Evolutionary conservation across 331 rosid species (phyloP).

Genomic region (Malus hybrid): DNA sequence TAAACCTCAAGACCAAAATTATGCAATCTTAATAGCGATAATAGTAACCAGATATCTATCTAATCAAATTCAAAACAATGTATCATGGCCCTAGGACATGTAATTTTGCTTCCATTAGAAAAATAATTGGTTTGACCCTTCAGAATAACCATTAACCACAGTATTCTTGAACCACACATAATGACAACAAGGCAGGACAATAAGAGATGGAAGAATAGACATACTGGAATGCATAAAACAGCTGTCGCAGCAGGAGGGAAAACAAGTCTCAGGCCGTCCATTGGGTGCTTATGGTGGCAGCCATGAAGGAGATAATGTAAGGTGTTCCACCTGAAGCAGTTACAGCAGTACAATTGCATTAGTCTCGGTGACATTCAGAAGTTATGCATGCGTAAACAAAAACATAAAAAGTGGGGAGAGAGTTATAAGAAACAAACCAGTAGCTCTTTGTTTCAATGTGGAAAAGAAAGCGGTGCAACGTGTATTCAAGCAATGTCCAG

Average conservation of each 20-base stretch:
- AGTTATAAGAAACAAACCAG: slow-evolving; percentile 44
- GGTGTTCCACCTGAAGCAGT: slow-evolving; percentile 74
- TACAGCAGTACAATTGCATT: background rate
- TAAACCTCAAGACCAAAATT: background rate
- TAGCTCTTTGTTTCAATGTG: slow-evolving; percentile 84
- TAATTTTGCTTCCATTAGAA: background rate
- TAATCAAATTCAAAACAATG: background rate
- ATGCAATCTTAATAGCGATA: background rate
- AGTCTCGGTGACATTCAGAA: background rate
- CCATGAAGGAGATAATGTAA: slow-evolving; percentile 90
- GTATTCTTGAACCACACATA: background rate
- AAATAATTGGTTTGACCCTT: background rate
- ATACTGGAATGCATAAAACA: slow-evolving; percentile 62
- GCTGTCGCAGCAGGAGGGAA: slow-evolving; percentile 95
- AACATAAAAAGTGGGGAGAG: background rate
- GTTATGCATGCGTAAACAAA: background rate
- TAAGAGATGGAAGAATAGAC: slow-evolving; percentile 1
- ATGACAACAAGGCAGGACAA: background rate
- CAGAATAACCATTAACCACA: background rate
- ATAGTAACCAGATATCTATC: background rate
- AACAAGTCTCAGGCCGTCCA: slow-evolving; percentile 94
- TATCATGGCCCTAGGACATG: background rate
- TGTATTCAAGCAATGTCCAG: slow-evolving; percentile 84
- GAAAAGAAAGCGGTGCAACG: slow-evolving; percentile 88
- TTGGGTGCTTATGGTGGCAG: slow-evolving; percentile 97